Conservation (phyloP, 768 basidiomycete genomes). For the Rhizopogon vinicolor region DNA sequence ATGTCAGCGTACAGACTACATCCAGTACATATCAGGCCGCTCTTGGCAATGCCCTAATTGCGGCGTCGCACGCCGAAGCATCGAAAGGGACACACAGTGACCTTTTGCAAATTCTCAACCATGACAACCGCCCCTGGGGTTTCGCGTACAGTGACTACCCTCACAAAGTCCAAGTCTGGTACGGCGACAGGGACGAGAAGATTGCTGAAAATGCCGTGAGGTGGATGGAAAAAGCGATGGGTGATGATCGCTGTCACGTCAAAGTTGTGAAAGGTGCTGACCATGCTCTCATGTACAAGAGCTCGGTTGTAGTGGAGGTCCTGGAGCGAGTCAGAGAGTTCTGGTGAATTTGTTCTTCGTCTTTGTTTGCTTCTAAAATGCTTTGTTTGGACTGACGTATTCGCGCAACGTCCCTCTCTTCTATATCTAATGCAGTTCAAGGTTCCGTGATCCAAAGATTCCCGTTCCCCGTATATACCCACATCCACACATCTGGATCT, state of each 20-base stretch:
- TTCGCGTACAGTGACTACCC: constrained; percentile 83
- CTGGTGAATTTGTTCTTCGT: constrained; percentile 32
- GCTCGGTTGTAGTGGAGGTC: constrained; percentile 81
- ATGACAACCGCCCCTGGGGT: constrained; percentile 84
- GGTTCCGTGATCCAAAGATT: background rate
- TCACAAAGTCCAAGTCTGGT: constrained; percentile 81
- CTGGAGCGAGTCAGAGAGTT: constrained; percentile 63
- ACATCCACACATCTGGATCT: constrained; percentile 14
- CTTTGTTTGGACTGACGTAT: constrained; percentile 14
- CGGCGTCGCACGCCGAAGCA: constrained; percentile 94
- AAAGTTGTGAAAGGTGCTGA: constrained; percentile 85
- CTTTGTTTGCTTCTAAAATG: constrained; percentile 4
- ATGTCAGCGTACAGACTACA: constrained; percentile 16
- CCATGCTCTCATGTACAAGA: constrained; percentile 92
- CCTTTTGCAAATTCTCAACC: constrained; percentile 87
- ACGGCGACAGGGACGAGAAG: constrained; percentile 90
- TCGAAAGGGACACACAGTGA: constrained; percentile 89
- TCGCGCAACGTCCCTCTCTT: constrained; percentile 4
- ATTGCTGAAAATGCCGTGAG: constrained; percentile 87
- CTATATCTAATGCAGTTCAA: constrained; percentile 3
- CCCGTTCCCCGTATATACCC: constrained; percentile 16
- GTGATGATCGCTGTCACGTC: constrained; percentile 67
- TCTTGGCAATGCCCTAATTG: constrained; percentile 86
- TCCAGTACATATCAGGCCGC: constrained; percentile 48
- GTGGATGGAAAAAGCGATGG: constrained; percentile 90